Evolutionary conservation across 306 rosid genomes (phyloP).

Genomic region (Castanea crenata): DNA sequence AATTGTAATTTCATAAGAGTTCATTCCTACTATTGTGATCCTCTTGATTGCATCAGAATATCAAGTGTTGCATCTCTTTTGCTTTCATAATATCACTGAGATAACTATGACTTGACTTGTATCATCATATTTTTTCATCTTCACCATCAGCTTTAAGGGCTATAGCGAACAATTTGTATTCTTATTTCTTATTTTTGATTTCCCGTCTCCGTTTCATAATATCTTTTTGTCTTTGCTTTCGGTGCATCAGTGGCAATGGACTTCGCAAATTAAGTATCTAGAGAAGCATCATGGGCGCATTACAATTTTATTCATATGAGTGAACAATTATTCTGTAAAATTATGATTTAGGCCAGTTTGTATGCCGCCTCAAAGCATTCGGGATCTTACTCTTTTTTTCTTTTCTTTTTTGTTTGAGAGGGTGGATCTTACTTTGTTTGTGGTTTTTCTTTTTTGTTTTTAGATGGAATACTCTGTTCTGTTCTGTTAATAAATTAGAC

Average conservation of each 20-base stretch:
- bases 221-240: conserved; percentile 1
- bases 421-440: not conserved
- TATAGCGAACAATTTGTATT: too few species aligned
- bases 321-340: conserved; percentile 26
- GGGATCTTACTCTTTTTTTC: not conserved
- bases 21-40: not conserved
- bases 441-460: not conserved
- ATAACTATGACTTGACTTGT: too few species aligned
- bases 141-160: too few species aligned
- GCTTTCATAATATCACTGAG: too few species aligned
- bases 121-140: too few species aligned
- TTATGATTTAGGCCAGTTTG: conserved; percentile 19
- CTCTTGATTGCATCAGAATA: too few species aligned
- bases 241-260: conserved; percentile 56
- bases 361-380: conserved; percentile 8
- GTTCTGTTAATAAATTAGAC: not conserved
- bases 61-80: too few species aligned
- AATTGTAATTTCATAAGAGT: too few species aligned
- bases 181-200: too few species aligned
- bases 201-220: not conserved
- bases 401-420: too few species aligned
- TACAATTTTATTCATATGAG: conserved; percentile 26
- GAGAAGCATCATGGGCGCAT: conserved; percentile 26
- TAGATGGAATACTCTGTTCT: too few species aligned
- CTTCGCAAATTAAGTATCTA: conserved; percentile 45